A percentile compares a stretch with the other conserved stretches of the same genome.
These are phyloP conservation scores for Epichloe amarillans DNA, from an alignment of 2,329 filamentous ascomycete species.

Conservation along the genomic window DNA sequence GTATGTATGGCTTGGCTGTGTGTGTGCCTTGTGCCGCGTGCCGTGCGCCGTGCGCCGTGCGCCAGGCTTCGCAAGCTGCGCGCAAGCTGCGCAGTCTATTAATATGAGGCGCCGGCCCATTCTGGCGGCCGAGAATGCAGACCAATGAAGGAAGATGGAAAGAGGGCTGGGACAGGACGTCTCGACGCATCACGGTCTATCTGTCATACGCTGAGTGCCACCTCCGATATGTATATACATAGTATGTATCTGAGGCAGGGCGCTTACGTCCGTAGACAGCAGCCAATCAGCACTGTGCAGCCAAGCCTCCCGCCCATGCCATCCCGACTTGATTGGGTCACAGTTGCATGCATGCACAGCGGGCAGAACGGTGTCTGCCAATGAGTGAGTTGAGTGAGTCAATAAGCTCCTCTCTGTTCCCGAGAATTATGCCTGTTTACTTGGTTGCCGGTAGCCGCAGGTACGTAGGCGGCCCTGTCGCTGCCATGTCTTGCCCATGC, in stretches of 20 bases:
- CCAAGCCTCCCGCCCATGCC: background rate
- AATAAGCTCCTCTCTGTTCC: no score
- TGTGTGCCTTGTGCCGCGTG: no score
- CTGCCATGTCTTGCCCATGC: background rate
- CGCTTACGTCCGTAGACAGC: background rate
- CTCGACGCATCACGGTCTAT: no score
- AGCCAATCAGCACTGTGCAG: conserved; percentile 2
- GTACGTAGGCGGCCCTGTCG: background rate
- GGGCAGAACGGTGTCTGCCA: background rate
- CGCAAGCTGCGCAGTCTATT: background rate
- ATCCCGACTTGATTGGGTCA: background rate
- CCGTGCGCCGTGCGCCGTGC: no score
- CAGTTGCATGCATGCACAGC: background rate
- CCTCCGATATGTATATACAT: no score
- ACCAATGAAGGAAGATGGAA: background rate
- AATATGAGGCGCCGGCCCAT: background rate
- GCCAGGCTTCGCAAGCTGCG: background rate
- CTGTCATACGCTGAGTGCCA: no score
- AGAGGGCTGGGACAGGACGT: background rate
- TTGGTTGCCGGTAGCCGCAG: background rate
- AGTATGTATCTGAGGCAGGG: background rate
- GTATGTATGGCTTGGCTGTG: no score
- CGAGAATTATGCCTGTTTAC: no score
- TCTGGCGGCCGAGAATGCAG: background rate
- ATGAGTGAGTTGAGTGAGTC: background rate